Percentiles rank a stretch among this genome's conserved stretches.
phyloP scores from a whole-genome alignment of 306 rosid genomes.

The Sesbania bispinosa region DNA sequence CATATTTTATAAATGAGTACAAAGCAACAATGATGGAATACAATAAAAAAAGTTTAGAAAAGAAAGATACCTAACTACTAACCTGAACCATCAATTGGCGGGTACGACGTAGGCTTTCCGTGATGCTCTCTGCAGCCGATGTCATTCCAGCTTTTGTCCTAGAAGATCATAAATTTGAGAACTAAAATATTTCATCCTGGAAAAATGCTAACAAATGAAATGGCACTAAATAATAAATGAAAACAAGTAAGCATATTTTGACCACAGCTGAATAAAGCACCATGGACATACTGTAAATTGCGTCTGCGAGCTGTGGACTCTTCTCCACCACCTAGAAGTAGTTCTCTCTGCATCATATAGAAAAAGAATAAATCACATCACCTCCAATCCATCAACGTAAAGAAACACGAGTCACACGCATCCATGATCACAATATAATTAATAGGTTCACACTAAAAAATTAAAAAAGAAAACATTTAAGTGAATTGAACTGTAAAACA shows the following conservation, averaged over 20 bases:
- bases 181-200: slow-evolving; percentile 9
- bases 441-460: not conserved
- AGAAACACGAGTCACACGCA: not conserved
- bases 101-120: slow-evolving; percentile 86
- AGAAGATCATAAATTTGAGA: slow-evolving; percentile 20
- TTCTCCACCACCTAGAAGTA: slow-evolving; percentile 84
- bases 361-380: slow-evolving; percentile 4
- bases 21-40: not conserved
- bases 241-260: not conserved
- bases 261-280: not conserved
- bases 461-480: slow-evolving; percentile 1
- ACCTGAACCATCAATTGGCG: slow-evolving; percentile 98
- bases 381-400: not conserved
- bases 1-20: not conserved
- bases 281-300: slow-evolving; percentile 71
- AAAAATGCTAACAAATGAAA: not conserved
- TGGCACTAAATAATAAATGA: not conserved
- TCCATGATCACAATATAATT: not conserved
- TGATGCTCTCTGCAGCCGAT: slow-evolving; percentile 92
- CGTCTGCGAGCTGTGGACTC: slow-evolving; percentile 89
- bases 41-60: not conserved
- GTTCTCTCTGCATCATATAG: slow-evolving; percentile 62
- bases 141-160: slow-evolving; percentile 96
- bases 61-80: not conserved
- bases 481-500: not conserved